Conservation (phyloP, 2,329 filamentous ascomycete genomes). For the Claviceps lovelessii region DNA sequence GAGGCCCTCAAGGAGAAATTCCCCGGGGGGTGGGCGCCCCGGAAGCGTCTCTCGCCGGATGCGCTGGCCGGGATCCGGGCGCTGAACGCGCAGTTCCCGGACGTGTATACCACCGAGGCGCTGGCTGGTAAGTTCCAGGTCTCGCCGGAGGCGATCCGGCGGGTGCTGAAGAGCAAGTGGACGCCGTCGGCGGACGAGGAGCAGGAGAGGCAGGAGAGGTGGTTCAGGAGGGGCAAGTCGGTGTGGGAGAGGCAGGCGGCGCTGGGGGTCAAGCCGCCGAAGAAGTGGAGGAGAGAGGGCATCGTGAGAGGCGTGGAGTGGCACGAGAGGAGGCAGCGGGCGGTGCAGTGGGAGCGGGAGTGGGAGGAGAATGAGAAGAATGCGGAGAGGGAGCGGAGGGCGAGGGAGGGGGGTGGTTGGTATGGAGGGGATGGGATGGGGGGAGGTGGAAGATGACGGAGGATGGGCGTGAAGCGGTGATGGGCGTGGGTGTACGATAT, state of each 20-base stretch:
- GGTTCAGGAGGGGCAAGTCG: conserved; percentile 44
- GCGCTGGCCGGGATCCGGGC: conserved; percentile 80
- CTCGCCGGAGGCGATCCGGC: conserved; percentile 73
- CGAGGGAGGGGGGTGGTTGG: conserved; percentile 3
- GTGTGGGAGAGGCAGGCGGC: conserved; percentile 47
- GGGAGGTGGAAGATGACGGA: neutral
- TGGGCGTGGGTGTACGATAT: neutral
- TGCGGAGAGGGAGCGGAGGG: conserved; percentile 11
- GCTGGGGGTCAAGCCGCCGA: conserved; percentile 46
- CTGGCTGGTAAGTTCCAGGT: conserved; percentile 71
- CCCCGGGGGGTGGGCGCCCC: conserved; percentile 64
- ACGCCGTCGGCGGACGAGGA: conserved; percentile 45
- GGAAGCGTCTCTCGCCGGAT: conserved; percentile 80
- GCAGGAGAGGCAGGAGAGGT: conserved; percentile 41
- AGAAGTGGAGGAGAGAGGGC: conserved; percentile 43
- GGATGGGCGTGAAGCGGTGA: neutral
- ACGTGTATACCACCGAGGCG: conserved; percentile 57
- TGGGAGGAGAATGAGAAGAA: conserved; percentile 19
- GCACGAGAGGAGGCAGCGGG: conserved; percentile 21
- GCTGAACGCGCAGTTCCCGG: conserved; percentile 62
- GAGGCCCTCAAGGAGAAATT: conserved; percentile 63
- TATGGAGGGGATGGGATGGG: neutral
- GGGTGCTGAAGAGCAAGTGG: conserved; percentile 76
- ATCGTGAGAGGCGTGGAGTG: conserved; percentile 30
- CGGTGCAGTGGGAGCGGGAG: conserved; percentile 14